Evolutionary conservation across 768 basidiomycete species (phyloP), one percentile per base, ranked within the genome.

Genomic region (Xerocomellus intermedius): DNA sequence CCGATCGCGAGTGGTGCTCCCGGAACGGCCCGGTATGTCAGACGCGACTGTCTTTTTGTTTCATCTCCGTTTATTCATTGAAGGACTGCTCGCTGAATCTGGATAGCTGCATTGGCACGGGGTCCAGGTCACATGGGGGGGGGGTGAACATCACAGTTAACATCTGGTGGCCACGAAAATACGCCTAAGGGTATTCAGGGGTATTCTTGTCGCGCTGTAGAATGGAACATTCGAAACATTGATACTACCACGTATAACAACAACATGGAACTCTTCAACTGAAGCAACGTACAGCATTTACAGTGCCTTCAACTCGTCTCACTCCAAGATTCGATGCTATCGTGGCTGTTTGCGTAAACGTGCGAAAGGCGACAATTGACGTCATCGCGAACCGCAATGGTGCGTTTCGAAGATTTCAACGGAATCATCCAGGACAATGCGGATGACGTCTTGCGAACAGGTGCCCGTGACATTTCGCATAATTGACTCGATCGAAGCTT

Each of bases 1-100:
- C 87, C 87, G 24, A 72, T 88, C 36, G 83, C 88, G 58, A 63
- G 84, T 72, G 45, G 13, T 41, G 19, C 32, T 19, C 13, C 46
- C 46, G 47, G 30, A 30, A 21, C 32, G 12, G 38, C 9, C 7
- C 10, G 32, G 37, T 36, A 43, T 37, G 42, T 44, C 42, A 42
- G 39, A 36, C 8, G 22, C 10, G 26, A 13, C 41, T 21, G 22
- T 42, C 39, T 28, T 28, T 37, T 43, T n/a, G 47, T 55, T 49
- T 55, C 47, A 49, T 43, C 33, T 36, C 33, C 33, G 17, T 38
- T 19, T 38, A 19, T 38, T 38, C 37, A 30, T 30, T 30, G 30
- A 35, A 8, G 28, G 5, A 0, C 17, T 8, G 24, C 8, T 28
- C 19, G 6, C 35, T 44, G 8, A 8, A 36, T 44, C 42, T 43